A percentile compares a stretch with the other conserved stretches of the same genome.
Conservation (phyloP, 805 yeast genomes). For the Kluyveromyces siamensis region DNA sequence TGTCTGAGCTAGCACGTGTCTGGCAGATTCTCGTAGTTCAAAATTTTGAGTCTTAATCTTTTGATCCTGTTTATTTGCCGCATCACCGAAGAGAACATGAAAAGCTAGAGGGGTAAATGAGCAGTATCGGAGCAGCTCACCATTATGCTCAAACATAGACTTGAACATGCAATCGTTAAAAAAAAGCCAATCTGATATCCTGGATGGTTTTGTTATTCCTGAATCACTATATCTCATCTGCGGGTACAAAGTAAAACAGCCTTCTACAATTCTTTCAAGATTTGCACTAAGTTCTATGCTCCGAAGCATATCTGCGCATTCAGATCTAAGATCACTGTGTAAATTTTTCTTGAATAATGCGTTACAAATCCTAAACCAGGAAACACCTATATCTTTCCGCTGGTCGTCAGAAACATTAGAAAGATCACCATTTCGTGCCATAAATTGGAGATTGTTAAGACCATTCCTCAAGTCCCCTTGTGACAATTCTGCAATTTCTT, state of each 20-base stretch:
- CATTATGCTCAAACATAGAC: constrained; percentile 32
- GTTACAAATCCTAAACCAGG: constrained; percentile 62
- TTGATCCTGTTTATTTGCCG: constrained; percentile 32
- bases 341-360: constrained; percentile 48
- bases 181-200: constrained; percentile 65
- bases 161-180: constrained; percentile 54
- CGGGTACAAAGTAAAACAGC: constrained; percentile 63
- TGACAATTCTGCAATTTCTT: constrained; percentile 58
- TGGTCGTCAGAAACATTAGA: constrained; percentile 1
- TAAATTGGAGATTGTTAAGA: constrained; percentile 72
- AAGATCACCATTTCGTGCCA: constrained; percentile 8
- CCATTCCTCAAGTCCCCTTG: constrained; percentile 84
- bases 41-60: constrained; percentile 26
- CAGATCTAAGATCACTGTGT: constrained; percentile 36
- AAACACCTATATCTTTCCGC: constrained; percentile 49
- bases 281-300: constrained; percentile 39
- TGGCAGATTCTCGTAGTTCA: constrained; percentile 19
- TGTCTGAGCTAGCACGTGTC: neutral
- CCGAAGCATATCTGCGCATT: constrained; percentile 39
- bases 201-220: constrained; percentile 47
- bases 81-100: constrained; percentile 56
- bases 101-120: constrained; percentile 51
- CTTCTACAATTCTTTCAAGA: constrained; percentile 56
- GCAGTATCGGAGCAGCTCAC: constrained; percentile 44
- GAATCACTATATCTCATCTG: constrained; percentile 58